Base-by-base conservation (phyloP, 805 yeast genomes). In the Candida loeiensis region DNA sequence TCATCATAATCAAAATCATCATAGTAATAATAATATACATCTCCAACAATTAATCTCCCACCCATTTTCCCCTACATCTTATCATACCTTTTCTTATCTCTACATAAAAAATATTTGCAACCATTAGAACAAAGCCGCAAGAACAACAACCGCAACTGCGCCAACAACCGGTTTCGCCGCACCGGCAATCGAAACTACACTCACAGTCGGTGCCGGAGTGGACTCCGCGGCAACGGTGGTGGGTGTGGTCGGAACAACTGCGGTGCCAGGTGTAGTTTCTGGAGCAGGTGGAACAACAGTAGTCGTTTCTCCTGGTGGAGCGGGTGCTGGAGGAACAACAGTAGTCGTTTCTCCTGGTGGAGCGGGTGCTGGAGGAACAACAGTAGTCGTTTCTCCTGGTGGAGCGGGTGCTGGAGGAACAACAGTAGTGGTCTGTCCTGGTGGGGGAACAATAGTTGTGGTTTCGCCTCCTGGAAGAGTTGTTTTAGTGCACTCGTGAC, bases 141-240 rank as follows among this genome's bases (percentile, higher is more conserved):
- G 33, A 31, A 38, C 27, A n/a, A 33, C 41, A 26, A 27, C 41
- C 13, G 41, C 40, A 16, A 27, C 20, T 4, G 38, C 38, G 17
- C 38, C 38, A 26, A 26, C 25, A 27, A 19, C 29, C 25, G 25
- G 22, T 17, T 26, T 25, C 13, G 21, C n/a, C 6, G 36, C 36
- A 26, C 31, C 31, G 7, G 31, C 31, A 15, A 11, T 27, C 9
- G 31, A 27, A 27, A 27, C 13, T 4, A 26, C 41, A 32, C 30
- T 26, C 36, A 28, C 18, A 18, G 25, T 15, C 24, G 40, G 22
- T 17, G 40, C 8, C 13, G 28, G 11, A 6, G 31, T 18, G 17
- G 33, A 27, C 9, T 9, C 14, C 12, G 31, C 15, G 3, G 16
- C 16, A 27, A 27, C 31, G 11, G 31, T 27, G 7, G 6, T 11